phyloP scores from a whole-genome alignment of 306 rosid species.

The Boehmeria nivea region DNA sequence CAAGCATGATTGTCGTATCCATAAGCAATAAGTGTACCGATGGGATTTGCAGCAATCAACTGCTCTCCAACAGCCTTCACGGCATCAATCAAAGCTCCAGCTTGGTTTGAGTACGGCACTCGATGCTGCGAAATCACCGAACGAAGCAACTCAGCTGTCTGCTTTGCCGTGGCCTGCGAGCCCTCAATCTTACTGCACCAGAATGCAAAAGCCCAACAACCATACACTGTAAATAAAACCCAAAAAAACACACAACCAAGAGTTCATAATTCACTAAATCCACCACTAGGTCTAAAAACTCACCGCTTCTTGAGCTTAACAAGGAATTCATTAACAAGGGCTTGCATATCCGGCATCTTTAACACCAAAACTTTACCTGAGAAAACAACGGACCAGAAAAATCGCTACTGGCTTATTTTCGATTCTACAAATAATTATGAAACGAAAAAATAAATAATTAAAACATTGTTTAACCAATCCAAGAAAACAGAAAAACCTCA shows the following conservation, averaged over 20 bases:
- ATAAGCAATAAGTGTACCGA: conserved; percentile 43
- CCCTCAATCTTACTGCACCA: conserved; percentile 81
- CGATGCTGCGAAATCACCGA: conserved; percentile 81
- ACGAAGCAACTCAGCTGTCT: conserved; percentile 76
- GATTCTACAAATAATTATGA: no score
- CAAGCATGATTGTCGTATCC: no score
- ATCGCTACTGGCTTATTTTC: no score
- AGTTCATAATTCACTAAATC: background rate
- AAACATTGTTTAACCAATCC: no score
- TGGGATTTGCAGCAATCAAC: conserved; percentile 87
- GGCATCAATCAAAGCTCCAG: conserved; percentile 72
- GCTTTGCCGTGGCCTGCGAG: conserved; percentile 82
- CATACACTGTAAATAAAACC: background rate
- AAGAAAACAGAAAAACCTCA: no score
- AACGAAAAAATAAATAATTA: no score
- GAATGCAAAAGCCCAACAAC: background rate
- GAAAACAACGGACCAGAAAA: no score
- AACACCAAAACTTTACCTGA: conserved; percentile 32
- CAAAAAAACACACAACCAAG: background rate
- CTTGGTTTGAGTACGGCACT: conserved; percentile 77
- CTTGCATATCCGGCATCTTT: conserved; percentile 85
- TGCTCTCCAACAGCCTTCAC: conserved; percentile 85
- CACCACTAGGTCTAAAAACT: conserved; percentile 12
- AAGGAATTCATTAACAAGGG: conserved; percentile 66
- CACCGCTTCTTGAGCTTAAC: conserved; percentile 76